Evolutionary conservation across 768 basidiomycete species (phyloP).

Genomic region (Suillus tomentosus): DNA sequence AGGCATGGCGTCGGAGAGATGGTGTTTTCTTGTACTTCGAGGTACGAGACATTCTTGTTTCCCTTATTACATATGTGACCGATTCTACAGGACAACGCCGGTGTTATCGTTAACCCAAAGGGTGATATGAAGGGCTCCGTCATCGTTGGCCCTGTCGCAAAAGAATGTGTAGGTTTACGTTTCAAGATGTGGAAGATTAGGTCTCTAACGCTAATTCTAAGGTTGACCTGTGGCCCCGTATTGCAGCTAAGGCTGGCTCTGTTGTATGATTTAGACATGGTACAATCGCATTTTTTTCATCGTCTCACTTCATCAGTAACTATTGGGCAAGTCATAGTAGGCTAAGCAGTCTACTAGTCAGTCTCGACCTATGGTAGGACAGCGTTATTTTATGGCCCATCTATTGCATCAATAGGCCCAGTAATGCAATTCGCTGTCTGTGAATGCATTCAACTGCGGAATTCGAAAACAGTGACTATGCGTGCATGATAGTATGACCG

Average conservation of each 20-base stretch:
- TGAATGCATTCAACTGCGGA: neutral
- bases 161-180: conserved; percentile 88
- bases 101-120: conserved; percentile 97
- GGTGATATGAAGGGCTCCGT: conserved; percentile 99
- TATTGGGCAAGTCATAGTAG: neutral
- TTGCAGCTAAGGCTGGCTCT: conserved; percentile 97
- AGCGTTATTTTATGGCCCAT: neutral
- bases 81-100: conserved; percentile 77
- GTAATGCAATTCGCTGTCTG: neutral
- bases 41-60: conserved; percentile 40
- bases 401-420: neutral
- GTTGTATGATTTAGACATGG: conserved; percentile 68
- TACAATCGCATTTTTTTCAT: conserved; percentile 5
- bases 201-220: conserved; percentile 29
- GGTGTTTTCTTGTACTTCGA: conserved; percentile 99
- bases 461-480: neutral
- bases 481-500: neutral
- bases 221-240: conserved; percentile 99
- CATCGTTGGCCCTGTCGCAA: conserved; percentile 96
- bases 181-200: neutral
- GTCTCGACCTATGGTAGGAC: neutral
- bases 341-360: neutral
- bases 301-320: neutral
- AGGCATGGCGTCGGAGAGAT: conserved; percentile 96
- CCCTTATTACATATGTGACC: neutral